phyloP scores from a whole-genome alignment of 2,329 filamentous ascomycete genomes.

The Epichloe elymi region DNA sequence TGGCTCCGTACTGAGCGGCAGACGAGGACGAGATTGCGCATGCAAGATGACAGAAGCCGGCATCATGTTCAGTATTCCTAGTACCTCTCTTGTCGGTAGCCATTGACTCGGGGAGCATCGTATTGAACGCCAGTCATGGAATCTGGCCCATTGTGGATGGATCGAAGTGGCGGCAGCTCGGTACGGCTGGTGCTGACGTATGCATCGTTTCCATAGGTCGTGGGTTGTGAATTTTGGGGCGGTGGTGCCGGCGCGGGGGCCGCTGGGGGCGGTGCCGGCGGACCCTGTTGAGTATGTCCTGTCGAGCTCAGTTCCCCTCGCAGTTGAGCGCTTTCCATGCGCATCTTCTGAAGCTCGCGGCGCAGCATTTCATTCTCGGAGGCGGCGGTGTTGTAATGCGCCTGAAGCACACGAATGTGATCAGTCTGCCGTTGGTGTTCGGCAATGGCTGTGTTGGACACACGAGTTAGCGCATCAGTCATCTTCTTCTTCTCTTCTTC shows the following conservation, averaged over 20 bases:
- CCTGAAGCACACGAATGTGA: constrained; percentile 31
- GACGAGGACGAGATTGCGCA: background rate
- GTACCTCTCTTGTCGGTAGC: constrained; percentile 31
- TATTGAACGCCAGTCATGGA: constrained; percentile 57
- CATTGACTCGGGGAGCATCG: constrained; percentile 33
- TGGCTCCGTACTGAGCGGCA: background rate
- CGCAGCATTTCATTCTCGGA: constrained; percentile 36
- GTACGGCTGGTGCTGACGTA: constrained; percentile 25
- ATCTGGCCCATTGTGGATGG: constrained; percentile 38
- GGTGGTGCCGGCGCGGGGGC: constrained; percentile 10
- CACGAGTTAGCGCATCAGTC: background rate
- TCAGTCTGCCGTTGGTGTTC: constrained; percentile 45
- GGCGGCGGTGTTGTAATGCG: constrained; percentile 27
- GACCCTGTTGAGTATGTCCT: constrained; percentile 11
- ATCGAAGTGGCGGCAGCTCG: constrained; percentile 44
- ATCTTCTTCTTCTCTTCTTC: background rate
- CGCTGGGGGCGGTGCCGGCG: constrained; percentile 12
- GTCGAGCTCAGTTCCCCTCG: constrained; percentile 21
- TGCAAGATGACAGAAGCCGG: background rate
- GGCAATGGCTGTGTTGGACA: constrained; percentile 35
- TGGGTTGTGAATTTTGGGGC: constrained; percentile 5
- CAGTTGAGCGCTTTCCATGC: constrained; percentile 35
- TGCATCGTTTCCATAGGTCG: constrained; percentile 16
- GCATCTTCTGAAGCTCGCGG: constrained; percentile 33
- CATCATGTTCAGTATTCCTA: constrained; percentile 7